Percentiles rank a stretch among this genome's conserved stretches.
phyloP scores from a whole-genome alignment of 441 rosid species.

The Sinapis alba region DNA sequence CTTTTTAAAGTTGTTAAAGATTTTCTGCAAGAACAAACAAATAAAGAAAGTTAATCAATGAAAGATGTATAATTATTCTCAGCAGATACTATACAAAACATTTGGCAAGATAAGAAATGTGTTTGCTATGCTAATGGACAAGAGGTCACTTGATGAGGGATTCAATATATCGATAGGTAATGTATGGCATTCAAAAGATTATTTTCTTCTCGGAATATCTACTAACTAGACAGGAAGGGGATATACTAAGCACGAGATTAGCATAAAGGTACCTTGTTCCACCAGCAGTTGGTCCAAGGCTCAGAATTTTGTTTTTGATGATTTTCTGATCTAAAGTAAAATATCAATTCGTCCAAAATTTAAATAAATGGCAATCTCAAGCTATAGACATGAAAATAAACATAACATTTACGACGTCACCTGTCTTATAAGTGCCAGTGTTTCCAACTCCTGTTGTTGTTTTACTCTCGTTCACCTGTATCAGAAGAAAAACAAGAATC shows the following conservation, averaged over 20 bases:
- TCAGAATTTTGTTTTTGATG: slow-evolving; percentile 40
- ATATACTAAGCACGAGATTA: slow-evolving; percentile 20
- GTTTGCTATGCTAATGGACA: slow-evolving; percentile 41
- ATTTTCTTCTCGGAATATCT: neutral
- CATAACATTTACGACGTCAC: slow-evolving; percentile 38
- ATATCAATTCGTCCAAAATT: slow-evolving; percentile 29
- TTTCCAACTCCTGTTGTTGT: slow-evolving; percentile 35
- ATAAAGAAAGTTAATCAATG: slow-evolving; percentile 34
- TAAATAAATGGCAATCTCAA: slow-evolving; percentile 31
- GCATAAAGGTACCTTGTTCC: slow-evolving; percentile 49
- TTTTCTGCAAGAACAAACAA: slow-evolving; percentile 59
- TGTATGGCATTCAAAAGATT: neutral
- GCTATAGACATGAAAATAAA: slow-evolving; percentile 25
- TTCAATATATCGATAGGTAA: slow-evolving; percentile 7
- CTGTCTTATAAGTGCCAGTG: slow-evolving; percentile 44
- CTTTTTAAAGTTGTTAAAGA: slow-evolving; percentile 53
- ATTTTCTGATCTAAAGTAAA: slow-evolving; percentile 40
- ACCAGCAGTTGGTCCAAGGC: slow-evolving; percentile 39
- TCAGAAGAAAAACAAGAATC: slow-evolving; percentile 7
- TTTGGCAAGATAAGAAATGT: slow-evolving; percentile 45
- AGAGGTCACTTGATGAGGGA: slow-evolving; percentile 19
- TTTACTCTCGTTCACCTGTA: slow-evolving; percentile 52
- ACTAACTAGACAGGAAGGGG: neutral
- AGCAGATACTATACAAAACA: neutral
- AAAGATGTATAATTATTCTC: slow-evolving; percentile 19